Conservation (phyloP, 495 filamentous ascomycete genomes). For the Xylaria curta region DNA sequence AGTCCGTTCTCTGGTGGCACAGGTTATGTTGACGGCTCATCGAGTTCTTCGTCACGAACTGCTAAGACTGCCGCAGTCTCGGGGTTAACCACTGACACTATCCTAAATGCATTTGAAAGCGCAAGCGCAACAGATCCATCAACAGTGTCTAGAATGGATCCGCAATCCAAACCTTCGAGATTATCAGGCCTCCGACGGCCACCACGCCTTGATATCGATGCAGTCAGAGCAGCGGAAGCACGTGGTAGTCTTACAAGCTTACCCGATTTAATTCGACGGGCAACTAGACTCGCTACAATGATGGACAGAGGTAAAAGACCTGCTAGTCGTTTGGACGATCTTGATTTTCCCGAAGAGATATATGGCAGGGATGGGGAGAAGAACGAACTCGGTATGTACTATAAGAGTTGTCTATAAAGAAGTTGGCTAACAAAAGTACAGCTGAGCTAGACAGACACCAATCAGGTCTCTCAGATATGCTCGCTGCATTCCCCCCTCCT, state of each 20-base stretch:
- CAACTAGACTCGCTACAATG: slow-evolving; percentile 84
- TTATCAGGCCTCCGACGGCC: slow-evolving; percentile 67
- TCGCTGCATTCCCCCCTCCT: slow-evolving; percentile 90
- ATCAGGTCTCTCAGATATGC: slow-evolving; percentile 82
- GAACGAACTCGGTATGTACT: slow-evolving; percentile 45
- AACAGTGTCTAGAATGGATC: slow-evolving; percentile 36
- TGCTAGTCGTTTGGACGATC: slow-evolving; percentile 68
- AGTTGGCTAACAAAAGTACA: slow-evolving; percentile 45
- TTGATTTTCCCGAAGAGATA: slow-evolving; percentile 51
- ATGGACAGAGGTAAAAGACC: slow-evolving; percentile 84
- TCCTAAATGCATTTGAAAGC: slow-evolving; percentile 52
- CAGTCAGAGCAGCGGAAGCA: slow-evolving; percentile 76
- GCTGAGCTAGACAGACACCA: slow-evolving; percentile 53
- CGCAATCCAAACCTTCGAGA: slow-evolving; percentile 50
- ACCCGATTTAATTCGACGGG: slow-evolving; percentile 86
- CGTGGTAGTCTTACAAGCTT: slow-evolving; percentile 90
- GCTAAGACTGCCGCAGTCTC: slow-evolving; percentile 35
- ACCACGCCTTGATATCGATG: slow-evolving; percentile 78
- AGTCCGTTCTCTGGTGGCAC: slow-evolving; percentile 48
- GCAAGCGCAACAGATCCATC: slow-evolving; percentile 51
- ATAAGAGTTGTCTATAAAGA: not conserved
- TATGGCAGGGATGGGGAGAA: slow-evolving; percentile 45
- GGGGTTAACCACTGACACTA: slow-evolving; percentile 45
- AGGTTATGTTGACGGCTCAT: slow-evolving; percentile 51
- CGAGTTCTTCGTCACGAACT: slow-evolving; percentile 47